A percentile compares a stretch with the other conserved stretches of the same genome.
These are phyloP conservation scores for Odontarrhena argentea DNA, from an alignment of 345 rosid species.

Conservation along the genomic window DNA sequence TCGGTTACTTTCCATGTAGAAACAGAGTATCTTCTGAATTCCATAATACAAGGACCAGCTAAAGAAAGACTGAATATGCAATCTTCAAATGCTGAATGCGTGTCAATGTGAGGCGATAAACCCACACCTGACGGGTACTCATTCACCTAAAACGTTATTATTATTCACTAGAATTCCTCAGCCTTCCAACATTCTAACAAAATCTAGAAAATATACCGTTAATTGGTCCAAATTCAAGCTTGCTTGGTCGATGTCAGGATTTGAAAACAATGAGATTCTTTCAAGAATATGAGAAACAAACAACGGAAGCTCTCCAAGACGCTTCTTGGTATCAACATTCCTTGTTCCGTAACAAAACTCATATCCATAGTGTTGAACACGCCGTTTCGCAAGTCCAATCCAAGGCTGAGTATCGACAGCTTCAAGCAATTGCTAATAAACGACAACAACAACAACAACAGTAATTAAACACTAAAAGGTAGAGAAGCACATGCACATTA, in stretches of 20 bases:
- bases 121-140: constrained; percentile 98
- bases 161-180: constrained; percentile 21
- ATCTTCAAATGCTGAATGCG: constrained; percentile 95
- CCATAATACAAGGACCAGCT: constrained; percentile 99
- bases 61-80: constrained; percentile 89
- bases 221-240: constrained; percentile 68
- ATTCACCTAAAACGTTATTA: constrained; percentile 59
- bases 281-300: constrained; percentile 64
- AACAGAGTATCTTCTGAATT: constrained; percentile 73
- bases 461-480: not conserved
- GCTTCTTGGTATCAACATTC: constrained; percentile 69
- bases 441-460: constrained; percentile 5
- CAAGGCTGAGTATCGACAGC: constrained; percentile 79
- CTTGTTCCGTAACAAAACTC: constrained; percentile 81
- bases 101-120: constrained; percentile 94
- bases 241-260: constrained; percentile 40
- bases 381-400: constrained; percentile 77
- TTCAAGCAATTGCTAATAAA: constrained; percentile 67
- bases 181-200: not conserved
- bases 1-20: constrained; percentile 48
- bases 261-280: constrained; percentile 57
- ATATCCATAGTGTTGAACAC: constrained; percentile 97
- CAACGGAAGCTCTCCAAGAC: constrained; percentile 75
- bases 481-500: constrained; percentile 14
- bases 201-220: constrained; percentile 59